Percentiles rank a stretch among this genome's conserved stretches.
phyloP scores from a whole-genome alignment of 2,329 filamentous ascomycete species.

The Elsinoe batatas region DNA sequence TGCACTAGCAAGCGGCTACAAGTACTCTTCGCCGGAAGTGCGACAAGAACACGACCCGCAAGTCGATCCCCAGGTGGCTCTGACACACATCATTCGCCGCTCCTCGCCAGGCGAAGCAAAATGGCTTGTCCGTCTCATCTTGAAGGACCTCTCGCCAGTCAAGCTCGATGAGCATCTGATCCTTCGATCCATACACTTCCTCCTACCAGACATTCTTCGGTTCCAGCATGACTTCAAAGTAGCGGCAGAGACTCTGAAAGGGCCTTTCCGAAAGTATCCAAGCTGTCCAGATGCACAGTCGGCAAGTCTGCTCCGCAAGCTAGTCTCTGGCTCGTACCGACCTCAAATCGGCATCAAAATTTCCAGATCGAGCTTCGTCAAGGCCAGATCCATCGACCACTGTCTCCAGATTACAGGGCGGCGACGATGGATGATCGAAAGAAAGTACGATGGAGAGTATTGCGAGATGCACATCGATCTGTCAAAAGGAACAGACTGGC shows the following conservation, averaged over 20 bases:
- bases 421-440: constrained; percentile 60
- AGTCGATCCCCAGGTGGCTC: constrained; percentile 24
- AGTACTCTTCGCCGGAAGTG: constrained; percentile 60
- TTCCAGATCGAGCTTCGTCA: constrained; percentile 35
- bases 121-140: constrained; percentile 72
- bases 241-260: constrained; percentile 47
- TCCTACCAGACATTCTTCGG: constrained; percentile 59
- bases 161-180: constrained; percentile 49
- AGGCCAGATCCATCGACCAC: constrained; percentile 53
- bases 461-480: constrained; percentile 79
- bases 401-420: constrained; percentile 56
- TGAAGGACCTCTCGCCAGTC: constrained; percentile 66
- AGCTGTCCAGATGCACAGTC: constrained; percentile 27
- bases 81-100: constrained; percentile 50
- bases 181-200: constrained; percentile 54
- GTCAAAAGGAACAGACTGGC: constrained; percentile 41
- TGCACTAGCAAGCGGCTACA: constrained; percentile 56
- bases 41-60: constrained; percentile 23
- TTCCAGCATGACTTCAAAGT: constrained; percentile 59
- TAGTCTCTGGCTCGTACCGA: constrained; percentile 30
- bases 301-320: constrained; percentile 25
- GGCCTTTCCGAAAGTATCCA: constrained; percentile 31
- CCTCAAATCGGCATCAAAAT: constrained; percentile 37
- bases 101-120: constrained; percentile 63
- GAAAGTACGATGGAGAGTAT: constrained; percentile 78